These are phyloP conservation scores for Populus ilicifolia DNA, from an alignment of 345 rosid species.

Conservation along the genomic window DNA sequence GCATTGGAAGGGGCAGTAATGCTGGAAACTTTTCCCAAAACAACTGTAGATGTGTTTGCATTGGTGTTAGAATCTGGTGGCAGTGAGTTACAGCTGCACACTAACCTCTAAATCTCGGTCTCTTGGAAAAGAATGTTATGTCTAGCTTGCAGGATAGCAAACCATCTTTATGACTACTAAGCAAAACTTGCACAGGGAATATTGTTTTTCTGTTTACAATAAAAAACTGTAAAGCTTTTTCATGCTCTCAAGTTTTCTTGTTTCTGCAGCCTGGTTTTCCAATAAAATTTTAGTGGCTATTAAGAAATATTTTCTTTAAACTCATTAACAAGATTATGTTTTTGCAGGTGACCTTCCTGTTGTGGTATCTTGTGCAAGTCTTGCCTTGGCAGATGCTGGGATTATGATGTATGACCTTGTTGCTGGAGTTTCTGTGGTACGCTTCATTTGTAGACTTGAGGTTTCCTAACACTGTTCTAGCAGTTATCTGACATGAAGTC, in stretches of 20 bases:
- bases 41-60: conserved; percentile 93
- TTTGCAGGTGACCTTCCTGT: conserved; percentile 84
- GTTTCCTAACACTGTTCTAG: neutral
- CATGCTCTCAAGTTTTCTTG: neutral
- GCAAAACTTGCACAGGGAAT: neutral
- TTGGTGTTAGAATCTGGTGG: conserved; percentile 96
- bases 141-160: neutral
- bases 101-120: neutral
- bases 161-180: neutral
- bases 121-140: neutral
- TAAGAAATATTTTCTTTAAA: neutral
- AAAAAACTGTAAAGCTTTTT: neutral
- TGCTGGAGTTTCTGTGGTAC: conserved; percentile 88
- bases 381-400: conserved; percentile 95
- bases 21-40: conserved; percentile 82
- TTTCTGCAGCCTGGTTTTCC: neutral
- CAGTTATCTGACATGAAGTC: neutral
- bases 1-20: conserved; percentile 86
- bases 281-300: neutral
- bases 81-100: conserved; percentile 49
- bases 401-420: conserved; percentile 95
- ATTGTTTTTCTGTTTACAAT: neutral
- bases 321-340: neutral
- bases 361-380: conserved; percentile 88
- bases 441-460: conserved; percentile 7